Percentiles rank a stretch among this genome's conserved stretches.
These are phyloP conservation scores for Blastobotrys apis DNA, from an alignment of 1,139 yeast genomes.

Conservation along the genomic window DNA sequence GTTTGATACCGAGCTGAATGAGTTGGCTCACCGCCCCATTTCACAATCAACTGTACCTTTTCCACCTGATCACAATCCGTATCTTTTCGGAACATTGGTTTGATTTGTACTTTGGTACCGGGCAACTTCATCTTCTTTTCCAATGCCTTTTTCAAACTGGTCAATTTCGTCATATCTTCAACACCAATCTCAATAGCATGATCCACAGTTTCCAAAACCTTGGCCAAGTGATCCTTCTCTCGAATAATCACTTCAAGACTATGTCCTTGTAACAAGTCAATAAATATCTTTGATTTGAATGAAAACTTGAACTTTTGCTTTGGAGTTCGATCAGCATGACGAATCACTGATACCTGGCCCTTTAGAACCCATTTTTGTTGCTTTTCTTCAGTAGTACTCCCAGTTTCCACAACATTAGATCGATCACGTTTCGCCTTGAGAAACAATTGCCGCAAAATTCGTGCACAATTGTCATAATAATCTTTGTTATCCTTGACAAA, in stretches of 20 bases:
- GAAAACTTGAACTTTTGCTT: slow-evolving; percentile 97
- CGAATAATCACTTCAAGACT: slow-evolving; percentile 94
- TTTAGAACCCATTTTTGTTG: slow-evolving; percentile 96
- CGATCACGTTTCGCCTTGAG: slow-evolving; percentile 55
- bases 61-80: slow-evolving; percentile 60
- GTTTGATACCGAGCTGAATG: slow-evolving; percentile 97
- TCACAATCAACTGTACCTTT: slow-evolving; percentile 89
- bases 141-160: slow-evolving; percentile 73
- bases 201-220: slow-evolving; percentile 79
- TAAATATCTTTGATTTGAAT: slow-evolving; percentile 80
- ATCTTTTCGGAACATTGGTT: slow-evolving; percentile 65
- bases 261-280: slow-evolving; percentile 86
- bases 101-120: slow-evolving; percentile 93
- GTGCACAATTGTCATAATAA: slow-evolving; percentile 81
- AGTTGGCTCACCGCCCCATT: slow-evolving; percentile 99
- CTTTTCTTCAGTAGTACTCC: slow-evolving; percentile 53
- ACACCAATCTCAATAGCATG: slow-evolving; percentile 72
- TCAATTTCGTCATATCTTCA: slow-evolving; percentile 75
- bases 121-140: slow-evolving; percentile 88
- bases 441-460: slow-evolving; percentile 71
- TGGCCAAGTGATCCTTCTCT: slow-evolving; percentile 77
- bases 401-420: slow-evolving; percentile 22
- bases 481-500: slow-evolving; percentile 89
- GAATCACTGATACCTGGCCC: slow-evolving; percentile 83
- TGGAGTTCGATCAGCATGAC: slow-evolving; percentile 99